phyloP scores from a whole-genome alignment of 768 basidiomycete species.

The Amanita pallidorosea region DNA sequence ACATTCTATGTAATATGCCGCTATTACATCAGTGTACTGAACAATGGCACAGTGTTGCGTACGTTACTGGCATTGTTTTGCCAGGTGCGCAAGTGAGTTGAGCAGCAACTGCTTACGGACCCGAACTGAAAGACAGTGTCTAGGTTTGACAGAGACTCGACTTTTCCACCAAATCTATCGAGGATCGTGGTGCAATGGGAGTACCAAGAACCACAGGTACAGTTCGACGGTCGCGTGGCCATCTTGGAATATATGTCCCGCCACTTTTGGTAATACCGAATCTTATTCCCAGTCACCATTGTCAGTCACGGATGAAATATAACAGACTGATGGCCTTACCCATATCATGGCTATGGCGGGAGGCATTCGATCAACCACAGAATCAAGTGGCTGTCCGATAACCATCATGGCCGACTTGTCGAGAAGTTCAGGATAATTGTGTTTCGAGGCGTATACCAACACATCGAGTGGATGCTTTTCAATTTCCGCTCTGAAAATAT shows the following conservation, averaged over 20 bases:
- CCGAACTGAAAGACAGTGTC: neutral
- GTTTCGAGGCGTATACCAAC: constrained; percentile 12
- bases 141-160: neutral
- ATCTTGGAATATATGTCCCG: neutral
- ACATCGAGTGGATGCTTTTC: constrained; percentile 11
- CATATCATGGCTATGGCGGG: neutral
- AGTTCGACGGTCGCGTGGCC: neutral
- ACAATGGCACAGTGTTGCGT: neutral
- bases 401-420: constrained; percentile 11
- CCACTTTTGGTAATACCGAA: constrained; percentile 5
- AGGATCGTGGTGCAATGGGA: neutral
- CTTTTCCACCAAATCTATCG: constrained; percentile 1
- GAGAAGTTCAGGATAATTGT: constrained; percentile 12
- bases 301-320: neutral
- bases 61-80: neutral
- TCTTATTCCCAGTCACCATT: neutral
- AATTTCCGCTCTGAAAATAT: constrained; percentile 7
- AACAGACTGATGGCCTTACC: neutral
- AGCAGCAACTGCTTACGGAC: neutral
- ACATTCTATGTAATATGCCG: neutral
- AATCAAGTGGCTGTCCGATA: neutral
- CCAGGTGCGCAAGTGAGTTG: neutral
- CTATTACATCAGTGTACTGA: neutral
- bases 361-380: neutral
- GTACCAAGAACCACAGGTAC: neutral